Percentiles rank a stretch among this genome's conserved stretches.
These are phyloP conservation scores for Fraxinus paxiana DNA, from an alignment of 305 asterid species.

Conservation along the genomic window DNA sequence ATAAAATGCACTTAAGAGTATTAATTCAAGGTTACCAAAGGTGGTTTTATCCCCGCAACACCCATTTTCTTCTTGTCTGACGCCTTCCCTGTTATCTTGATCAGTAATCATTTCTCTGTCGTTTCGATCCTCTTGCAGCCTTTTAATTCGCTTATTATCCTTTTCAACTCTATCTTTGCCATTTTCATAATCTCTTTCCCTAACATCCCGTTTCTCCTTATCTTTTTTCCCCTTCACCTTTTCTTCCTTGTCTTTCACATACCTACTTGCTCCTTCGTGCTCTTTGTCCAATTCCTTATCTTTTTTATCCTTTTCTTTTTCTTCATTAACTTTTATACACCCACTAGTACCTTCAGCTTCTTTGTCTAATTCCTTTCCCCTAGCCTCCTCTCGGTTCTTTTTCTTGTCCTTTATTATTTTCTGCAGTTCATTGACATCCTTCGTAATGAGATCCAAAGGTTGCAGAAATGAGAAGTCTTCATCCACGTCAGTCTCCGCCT, in stretches of 20 bases:
- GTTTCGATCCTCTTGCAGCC: not conserved
- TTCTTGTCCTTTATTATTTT: constrained; percentile 26
- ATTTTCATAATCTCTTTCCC: constrained; percentile 21
- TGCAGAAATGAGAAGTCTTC: constrained; percentile 31
- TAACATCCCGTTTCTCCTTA: constrained; percentile 17
- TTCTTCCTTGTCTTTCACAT: constrained; percentile 7
- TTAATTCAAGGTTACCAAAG: constrained; percentile 2
- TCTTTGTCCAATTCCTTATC: constrained; percentile 9
- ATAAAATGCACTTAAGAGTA: not conserved
- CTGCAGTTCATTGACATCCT: constrained; percentile 31
- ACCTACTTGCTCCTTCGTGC: constrained; percentile 10
- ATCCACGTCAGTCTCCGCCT: constrained; percentile 34
- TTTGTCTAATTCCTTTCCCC: constrained; percentile 22
- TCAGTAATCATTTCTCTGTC: constrained; percentile 1
- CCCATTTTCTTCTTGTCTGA: constrained; percentile 21
- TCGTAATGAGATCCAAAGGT: constrained; percentile 46
- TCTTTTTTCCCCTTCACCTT: constrained; percentile 11
- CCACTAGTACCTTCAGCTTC: not conserved
- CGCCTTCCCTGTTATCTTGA: constrained; percentile 16
- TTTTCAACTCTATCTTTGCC: constrained; percentile 18
- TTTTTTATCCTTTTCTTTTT: not conserved
- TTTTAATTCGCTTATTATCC: constrained; percentile 16
- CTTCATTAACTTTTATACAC: constrained; percentile 9
- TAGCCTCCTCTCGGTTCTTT: constrained; percentile 19
- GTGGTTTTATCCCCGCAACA: constrained; percentile 17